Evolutionary conservation across 2,329 filamentous ascomycete species (phyloP), one percentile per base, ranked within the genome.

Genomic region (Clathrospora elynae): DNA sequence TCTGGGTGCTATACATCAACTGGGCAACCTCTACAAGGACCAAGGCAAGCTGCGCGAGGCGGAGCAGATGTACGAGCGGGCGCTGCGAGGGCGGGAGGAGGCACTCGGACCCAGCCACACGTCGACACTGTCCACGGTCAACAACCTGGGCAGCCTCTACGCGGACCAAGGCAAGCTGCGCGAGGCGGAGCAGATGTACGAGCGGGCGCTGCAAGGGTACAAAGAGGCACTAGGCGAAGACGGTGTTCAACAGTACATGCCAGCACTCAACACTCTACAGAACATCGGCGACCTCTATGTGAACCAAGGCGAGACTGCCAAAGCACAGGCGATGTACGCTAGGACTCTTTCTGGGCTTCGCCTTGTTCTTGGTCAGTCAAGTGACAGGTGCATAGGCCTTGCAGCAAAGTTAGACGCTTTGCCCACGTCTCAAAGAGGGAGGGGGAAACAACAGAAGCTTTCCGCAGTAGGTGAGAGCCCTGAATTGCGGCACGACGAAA

Each of bases 61-160:
- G 14, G 53, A 57, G 42, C 26, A 39, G 14, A 57, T 60, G 53
- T 60, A 53, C 40, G n/a, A 32, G 29, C 39, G 34, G 39, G 52
- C 46, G 26, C 45, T 59, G 29, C 42, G 42, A 49, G 53, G 55
- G 11, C 30, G 26, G 2, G 46, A 58, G 46, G 38, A 55, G 42
- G 45, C 33, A 42, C 43, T 54, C 18, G 46, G 53, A 29, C 32
- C 30, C 9, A 35, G 46, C 25, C 49, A 46, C 29, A 25, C 31
- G 34, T 53, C 33, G 12, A 59, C 54, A 46, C 56, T 58, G 6
- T 14, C 23, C 5, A 53, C 41, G 22, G 48, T 60, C 35, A 46
- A 53, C 40, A 57, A 53, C 46, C 35, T 60, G 16, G 51, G 46
- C 39, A 40, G n/a, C 22, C 40, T 59, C 48, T 59, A 57, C 37